Conservation (phyloP, 1,284 basidiomycete species). For the Apiotrichum domesticum region DNA sequence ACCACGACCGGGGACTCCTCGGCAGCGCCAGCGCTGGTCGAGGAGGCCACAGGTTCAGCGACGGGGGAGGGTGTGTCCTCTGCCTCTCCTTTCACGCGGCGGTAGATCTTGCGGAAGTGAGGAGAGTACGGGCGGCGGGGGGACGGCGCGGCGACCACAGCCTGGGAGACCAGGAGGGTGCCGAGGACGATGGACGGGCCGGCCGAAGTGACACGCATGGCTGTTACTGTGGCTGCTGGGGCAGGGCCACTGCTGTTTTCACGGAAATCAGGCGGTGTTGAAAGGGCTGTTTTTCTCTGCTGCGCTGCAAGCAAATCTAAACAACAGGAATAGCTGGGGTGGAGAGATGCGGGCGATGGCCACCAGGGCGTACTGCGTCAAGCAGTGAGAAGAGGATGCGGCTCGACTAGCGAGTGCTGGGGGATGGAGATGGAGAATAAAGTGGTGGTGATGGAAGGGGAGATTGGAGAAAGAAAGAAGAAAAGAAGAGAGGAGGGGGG, state of each 20-base stretch:
- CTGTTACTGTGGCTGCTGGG: neutral
- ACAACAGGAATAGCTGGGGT: neutral
- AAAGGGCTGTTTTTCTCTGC: conserved; percentile 5
- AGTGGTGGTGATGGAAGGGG: conserved; percentile 4
- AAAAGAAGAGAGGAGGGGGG: conserved; percentile 1
- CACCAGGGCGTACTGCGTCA: conserved; percentile 30
- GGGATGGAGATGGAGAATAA: neutral
- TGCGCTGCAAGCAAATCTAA: conserved; percentile 9
- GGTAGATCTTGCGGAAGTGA: conserved; percentile 23
- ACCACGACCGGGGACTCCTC: conserved; percentile 3
- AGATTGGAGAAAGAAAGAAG: conserved; percentile 1
- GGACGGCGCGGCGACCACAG: conserved; percentile 25
- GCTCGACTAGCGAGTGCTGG: conserved; percentile 18
- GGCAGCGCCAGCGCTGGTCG: conserved; percentile 1
- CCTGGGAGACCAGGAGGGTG: conserved; percentile 27
- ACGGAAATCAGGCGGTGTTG: neutral
- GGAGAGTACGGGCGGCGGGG: conserved; percentile 16
- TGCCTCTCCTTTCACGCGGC: neutral
- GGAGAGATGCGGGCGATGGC: conserved; percentile 6
- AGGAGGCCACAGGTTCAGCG: conserved; percentile 1
- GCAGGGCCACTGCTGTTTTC: neutral
- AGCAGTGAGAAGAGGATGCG: conserved; percentile 17
- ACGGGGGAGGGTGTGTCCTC: neutral
- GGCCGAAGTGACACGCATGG: conserved; percentile 18
- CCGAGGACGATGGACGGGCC: conserved; percentile 27